Base-by-base conservation (phyloP, 2,329 filamentous ascomycete genomes). In the Beauveria australis region DNA sequence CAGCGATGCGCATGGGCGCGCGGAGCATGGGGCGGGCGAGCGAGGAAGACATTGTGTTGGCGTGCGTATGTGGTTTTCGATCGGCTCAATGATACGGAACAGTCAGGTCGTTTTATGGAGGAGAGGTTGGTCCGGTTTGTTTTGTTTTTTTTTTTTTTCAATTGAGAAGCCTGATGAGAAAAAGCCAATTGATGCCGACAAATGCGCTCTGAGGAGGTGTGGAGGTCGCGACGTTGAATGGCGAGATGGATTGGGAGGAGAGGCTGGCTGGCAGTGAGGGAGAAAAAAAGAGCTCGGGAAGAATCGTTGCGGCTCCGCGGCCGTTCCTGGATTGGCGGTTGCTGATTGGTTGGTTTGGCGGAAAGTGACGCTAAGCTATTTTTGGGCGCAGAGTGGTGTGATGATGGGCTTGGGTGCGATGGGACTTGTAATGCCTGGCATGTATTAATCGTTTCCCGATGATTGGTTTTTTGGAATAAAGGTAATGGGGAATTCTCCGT, bases 221-320 rank as follows among this genome's bases (percentile, higher is more conserved):
- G 55, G 53, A 57, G 9, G 6, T 5, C n/a, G 16, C 19, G 33
- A 66, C 67, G 63, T 55, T 64, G 64, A 63, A 57, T 63, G 30
- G 47, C 47, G 64, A 61, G 61, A 64, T 65, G 63, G 59, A 61
- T 53, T 61, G 47, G 59, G 40, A 61, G 33, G 44, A 52, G 63
- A 54, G 54, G 67, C 67, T 67, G 61, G 59, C 60, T 61, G 61
- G 64, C 59, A 62, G 59, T 71, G 68, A 70, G 69, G 67, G 72
- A 70, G 70, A 76, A 76, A 78, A 78, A 78, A 78, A 75, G 66
- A 69, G 75, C 75, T 79, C 76, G 77, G 76, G 72, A 74, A 72
- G 74, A 76, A 67, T 76, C 73, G 74, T 73, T 70, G 71, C 70
- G 70, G 54, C 41, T 43, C 30, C 56, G 30, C 60, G 49, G 49